Percentiles rank a stretch among this genome's conserved stretches.
Evolutionary conservation across 345 rosid genomes (phyloP).

Genomic region (Anacardium occidentale): DNA sequence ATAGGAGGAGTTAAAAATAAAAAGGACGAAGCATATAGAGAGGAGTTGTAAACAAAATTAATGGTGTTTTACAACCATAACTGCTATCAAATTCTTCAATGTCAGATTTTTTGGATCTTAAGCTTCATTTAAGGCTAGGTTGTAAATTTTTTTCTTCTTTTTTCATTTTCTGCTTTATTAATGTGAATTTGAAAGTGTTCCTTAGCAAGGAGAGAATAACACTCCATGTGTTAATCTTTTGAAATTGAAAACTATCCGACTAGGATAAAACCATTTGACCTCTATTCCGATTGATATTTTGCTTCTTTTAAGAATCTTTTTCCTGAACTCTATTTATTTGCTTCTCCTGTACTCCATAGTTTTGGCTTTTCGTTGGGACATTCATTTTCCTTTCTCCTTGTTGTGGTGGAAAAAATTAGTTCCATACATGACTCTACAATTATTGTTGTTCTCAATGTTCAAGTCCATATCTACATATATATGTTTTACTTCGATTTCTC

Average conservation of each 20-base stretch:
- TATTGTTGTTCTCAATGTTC: neutral
- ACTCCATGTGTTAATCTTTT: neutral
- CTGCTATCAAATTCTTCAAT: neutral
- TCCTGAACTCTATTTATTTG: neutral
- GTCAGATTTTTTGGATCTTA: neutral
- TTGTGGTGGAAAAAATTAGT: slow-evolving; percentile 2
- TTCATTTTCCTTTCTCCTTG: neutral
- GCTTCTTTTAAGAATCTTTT: neutral
- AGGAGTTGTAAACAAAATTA: neutral
- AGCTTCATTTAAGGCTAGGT: neutral
- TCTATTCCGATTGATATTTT: neutral
- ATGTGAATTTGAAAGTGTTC: neutral
- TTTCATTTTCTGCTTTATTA: neutral
- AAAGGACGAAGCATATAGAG: neutral
- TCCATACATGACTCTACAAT: neutral
- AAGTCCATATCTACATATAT: neutral
- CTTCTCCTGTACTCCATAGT: neutral
- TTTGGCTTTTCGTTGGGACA: neutral
- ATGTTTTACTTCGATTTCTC: neutral
- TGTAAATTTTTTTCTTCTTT: neutral
- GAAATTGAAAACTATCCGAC: neutral
- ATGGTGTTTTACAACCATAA: neutral
- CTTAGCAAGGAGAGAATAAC: neutral
- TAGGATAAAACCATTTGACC: neutral
- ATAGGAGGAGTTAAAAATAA: neutral